Conservation (phyloP, 768 basidiomycete genomes). For the Tephrocybe sp. region DNA sequence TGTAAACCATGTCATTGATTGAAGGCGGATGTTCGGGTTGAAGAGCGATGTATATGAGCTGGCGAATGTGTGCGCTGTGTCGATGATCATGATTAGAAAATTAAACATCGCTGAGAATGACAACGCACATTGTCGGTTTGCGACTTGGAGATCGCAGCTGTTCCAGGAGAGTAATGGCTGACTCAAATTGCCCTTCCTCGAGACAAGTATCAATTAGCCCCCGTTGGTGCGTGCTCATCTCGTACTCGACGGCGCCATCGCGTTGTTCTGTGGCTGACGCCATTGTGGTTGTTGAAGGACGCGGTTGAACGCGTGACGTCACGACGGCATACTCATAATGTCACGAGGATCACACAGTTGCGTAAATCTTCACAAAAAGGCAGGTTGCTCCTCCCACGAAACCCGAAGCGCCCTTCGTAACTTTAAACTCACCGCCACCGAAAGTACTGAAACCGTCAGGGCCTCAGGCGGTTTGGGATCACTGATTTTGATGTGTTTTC, state of each 20-base stretch:
- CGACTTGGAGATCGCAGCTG: constrained; percentile 59
- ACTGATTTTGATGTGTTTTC: not conserved
- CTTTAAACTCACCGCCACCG: not conserved
- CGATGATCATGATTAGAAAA: not conserved
- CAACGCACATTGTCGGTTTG: constrained; percentile 58
- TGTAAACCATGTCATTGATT: constrained; percentile 20
- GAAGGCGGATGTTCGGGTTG: constrained; percentile 43
- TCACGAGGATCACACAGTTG: not conserved
- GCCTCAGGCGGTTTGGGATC: not conserved
- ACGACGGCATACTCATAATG: not conserved
- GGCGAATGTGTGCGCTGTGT: constrained; percentile 60
- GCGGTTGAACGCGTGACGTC: not conserved
- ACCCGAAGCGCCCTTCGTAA: not conserved
- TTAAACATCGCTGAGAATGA: not conserved
- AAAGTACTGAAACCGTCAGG: not conserved
- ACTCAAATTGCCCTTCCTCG: constrained; percentile 76
- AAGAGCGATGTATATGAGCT: constrained; percentile 70
- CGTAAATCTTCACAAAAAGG: no score
- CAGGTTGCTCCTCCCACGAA: not conserved
- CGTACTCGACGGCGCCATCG: constrained; percentile 31
- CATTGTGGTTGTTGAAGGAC: constrained; percentile 2
- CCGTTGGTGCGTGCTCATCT: constrained; percentile 48
- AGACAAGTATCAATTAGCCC: constrained; percentile 70
- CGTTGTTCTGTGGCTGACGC: constrained; percentile 4
- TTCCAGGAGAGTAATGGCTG: constrained; percentile 61